Conservation (phyloP, 192 early-diverging fungal genomes). For the Rhizophagus clarus region DNA sequence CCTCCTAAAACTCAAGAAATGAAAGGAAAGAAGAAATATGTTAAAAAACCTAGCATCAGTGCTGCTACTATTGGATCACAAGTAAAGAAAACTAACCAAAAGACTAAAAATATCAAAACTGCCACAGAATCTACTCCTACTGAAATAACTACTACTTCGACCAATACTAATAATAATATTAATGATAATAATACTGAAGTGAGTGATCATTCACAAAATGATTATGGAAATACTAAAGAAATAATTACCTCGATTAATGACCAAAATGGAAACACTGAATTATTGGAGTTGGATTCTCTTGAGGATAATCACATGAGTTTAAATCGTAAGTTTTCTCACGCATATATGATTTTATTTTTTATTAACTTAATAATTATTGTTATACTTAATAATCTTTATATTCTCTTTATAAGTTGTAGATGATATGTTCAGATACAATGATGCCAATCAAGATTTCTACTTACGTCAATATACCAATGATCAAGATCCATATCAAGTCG, state of each 20-base stretch:
- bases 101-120: neutral
- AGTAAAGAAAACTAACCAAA: neutral
- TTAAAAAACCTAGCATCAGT: neutral
- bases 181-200: neutral
- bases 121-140: neutral
- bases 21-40: neutral
- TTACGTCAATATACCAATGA: slow-evolving; percentile 51
- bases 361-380: neutral
- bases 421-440: neutral
- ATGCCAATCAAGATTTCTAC: slow-evolving; percentile 15
- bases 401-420: neutral
- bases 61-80: neutral
- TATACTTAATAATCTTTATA: neutral
- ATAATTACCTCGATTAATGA: neutral
- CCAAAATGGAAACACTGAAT: neutral
- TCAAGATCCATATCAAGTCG: slow-evolving; percentile 41
- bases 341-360: neutral
- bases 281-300: neutral
- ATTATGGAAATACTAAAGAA: neutral
- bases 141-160: neutral
- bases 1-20: slow-evolving; percentile 12
- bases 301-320: neutral
- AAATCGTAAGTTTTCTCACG: neutral
- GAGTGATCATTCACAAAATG: neutral
- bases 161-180: neutral